These are phyloP conservation scores for Melanomma pulvis-pyrius DNA, from an alignment of 495 filamentous ascomycete genomes.

Conservation along the genomic window DNA sequence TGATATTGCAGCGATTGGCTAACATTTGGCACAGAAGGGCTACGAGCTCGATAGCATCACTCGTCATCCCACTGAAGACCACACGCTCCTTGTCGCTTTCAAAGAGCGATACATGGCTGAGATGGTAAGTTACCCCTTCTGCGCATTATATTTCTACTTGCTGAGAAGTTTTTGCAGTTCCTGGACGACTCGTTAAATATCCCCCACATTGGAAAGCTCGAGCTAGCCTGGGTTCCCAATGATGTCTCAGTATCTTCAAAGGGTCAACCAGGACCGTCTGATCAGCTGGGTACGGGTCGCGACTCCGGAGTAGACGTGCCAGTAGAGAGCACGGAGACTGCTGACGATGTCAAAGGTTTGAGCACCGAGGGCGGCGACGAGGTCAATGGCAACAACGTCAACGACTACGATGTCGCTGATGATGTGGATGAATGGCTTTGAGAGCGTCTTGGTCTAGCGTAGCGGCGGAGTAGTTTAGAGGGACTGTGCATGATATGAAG, in stretches of 20 bases:
- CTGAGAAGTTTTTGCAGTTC: constrained; percentile 47
- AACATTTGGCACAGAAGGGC: constrained; percentile 60
- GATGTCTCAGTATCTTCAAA: not conserved
- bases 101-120: constrained; percentile 90
- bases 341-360: not conserved
- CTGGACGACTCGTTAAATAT: constrained; percentile 57
- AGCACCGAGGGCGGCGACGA: not conserved
- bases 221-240: constrained; percentile 67
- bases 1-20: not conserved
- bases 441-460: not conserved
- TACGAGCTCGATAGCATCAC: constrained; percentile 82
- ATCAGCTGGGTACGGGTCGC: not conserved
- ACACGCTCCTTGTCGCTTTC: constrained; percentile 73
- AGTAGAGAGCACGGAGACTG: not conserved
- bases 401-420: constrained; percentile 38
- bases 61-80: constrained; percentile 57
- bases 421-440: constrained; percentile 37
- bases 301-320: not conserved
- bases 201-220: constrained; percentile 65
- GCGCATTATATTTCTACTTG: not conserved
- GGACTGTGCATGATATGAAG: not conserved
- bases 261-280: not conserved
- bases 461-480: not conserved
- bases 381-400: constrained; percentile 10
- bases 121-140: constrained; percentile 48